These are phyloP conservation scores for Colletotrichum noveboracense DNA, from an alignment of 2,329 filamentous ascomycete species.

Conservation along the genomic window DNA sequence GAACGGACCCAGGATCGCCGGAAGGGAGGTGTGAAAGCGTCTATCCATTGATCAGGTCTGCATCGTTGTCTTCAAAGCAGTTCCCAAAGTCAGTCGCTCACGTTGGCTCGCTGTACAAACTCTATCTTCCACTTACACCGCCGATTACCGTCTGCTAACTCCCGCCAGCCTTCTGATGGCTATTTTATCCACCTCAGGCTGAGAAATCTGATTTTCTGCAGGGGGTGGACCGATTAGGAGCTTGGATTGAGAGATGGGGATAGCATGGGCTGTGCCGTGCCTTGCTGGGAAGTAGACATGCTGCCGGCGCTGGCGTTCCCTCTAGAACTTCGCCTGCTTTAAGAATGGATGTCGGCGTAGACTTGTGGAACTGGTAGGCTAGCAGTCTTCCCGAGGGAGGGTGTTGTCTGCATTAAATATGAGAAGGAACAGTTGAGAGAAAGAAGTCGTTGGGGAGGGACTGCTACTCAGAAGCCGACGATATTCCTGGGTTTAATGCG, in stretches of 20 bases:
- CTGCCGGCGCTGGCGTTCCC: not conserved
- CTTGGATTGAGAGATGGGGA: not conserved
- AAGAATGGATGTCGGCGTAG: not conserved
- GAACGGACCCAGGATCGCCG: not conserved
- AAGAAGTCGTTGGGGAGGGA: not conserved
- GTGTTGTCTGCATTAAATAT: not conserved
- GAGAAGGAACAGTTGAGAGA: not conserved
- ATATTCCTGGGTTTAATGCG: not conserved
- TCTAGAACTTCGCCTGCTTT: fast-evolving
- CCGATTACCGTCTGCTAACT: not conserved
- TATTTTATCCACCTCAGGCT: not conserved
- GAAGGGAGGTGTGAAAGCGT: not conserved
- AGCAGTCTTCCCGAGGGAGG: not conserved
- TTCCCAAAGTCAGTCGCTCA: not conserved
- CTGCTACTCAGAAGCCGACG: not conserved
- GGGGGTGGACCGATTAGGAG: not conserved
- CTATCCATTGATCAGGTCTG: not conserved
- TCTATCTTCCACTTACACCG: not conserved
- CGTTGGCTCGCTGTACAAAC: not conserved
- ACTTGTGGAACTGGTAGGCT: not conserved
- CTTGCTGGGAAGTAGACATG: not conserved
- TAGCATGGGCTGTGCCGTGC: not conserved
- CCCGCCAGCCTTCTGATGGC: not conserved
- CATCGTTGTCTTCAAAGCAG: not conserved
- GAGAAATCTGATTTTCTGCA: not conserved